phyloP scores from a whole-genome alignment of 257 asterid species.

The Ilex aquifolium region DNA sequence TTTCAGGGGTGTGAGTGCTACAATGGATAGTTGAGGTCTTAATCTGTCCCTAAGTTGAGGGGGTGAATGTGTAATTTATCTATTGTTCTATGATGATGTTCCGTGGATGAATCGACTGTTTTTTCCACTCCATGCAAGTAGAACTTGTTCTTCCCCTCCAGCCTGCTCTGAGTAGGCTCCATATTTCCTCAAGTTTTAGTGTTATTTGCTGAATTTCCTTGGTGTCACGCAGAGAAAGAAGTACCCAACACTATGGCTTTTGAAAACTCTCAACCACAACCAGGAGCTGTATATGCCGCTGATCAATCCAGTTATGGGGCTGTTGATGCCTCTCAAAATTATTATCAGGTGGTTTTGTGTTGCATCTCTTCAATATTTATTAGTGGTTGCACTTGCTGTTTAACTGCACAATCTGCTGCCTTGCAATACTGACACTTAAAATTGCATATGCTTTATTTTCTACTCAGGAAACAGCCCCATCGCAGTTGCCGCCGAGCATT shows the following conservation, averaged over 20 bases:
- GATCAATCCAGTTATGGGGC: constrained; percentile 52
- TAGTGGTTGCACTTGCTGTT: background rate
- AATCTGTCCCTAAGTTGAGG: too few species aligned
- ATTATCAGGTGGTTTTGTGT: constrained; percentile 47
- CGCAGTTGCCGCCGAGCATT: constrained; percentile 42
- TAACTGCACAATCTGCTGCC: too few species aligned
- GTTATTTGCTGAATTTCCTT: background rate
- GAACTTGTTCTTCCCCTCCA: too few species aligned
- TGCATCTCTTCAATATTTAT: background rate
- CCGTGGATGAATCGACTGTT: too few species aligned
- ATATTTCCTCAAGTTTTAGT: too few species aligned
- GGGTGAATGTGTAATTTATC: too few species aligned
- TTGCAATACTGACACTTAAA: constrained; percentile 11
- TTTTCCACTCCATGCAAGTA: too few species aligned
- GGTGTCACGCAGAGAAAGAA: constrained; percentile 44
- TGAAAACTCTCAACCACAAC: constrained; percentile 39
- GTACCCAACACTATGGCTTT: constrained; percentile 33
- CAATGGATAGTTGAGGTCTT: too few species aligned
- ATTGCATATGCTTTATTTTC: constrained; percentile 12
- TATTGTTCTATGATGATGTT: too few species aligned
- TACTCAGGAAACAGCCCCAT: constrained; percentile 46
- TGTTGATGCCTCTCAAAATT: constrained; percentile 49
- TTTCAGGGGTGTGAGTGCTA: too few species aligned
- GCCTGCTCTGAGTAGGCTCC: too few species aligned
- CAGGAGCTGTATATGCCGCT: constrained; percentile 37